Conservation (phyloP, 2,329 filamentous ascomycete species). For the Zymoseptoria ardabiliae region DNA sequence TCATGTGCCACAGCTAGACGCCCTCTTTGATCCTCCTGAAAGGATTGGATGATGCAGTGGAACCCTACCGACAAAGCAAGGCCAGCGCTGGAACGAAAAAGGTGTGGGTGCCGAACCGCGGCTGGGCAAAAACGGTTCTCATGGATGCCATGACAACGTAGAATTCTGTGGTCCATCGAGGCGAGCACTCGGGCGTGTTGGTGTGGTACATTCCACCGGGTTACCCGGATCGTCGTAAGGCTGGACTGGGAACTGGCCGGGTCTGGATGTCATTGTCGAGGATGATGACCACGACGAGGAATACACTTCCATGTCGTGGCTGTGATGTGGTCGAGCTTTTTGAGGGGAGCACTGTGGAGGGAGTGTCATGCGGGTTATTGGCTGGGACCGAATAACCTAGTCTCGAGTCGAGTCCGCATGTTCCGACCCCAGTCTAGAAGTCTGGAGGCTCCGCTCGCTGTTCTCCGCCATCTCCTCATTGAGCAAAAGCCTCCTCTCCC, state of each 20-base stretch:
- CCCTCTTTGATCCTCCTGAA: background rate
- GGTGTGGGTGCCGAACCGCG: background rate
- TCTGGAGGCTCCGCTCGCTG: background rate
- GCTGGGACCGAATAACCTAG: background rate
- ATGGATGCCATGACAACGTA: background rate
- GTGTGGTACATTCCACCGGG: background rate
- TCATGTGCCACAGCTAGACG: background rate
- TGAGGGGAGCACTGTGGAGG: too few species aligned
- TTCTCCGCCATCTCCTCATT: background rate
- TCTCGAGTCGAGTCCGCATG: background rate
- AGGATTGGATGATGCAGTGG: background rate
- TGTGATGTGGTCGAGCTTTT: background rate
- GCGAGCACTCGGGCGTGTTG: background rate
- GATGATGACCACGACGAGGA: background rate
- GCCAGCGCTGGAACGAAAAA: background rate
- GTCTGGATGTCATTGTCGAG: background rate
- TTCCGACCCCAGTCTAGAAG: background rate
- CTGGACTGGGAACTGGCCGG: background rate
- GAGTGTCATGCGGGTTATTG: background rate
- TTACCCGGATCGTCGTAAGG: background rate
- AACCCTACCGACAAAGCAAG: background rate
- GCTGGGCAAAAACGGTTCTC: background rate
- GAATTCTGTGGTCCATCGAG: background rate
- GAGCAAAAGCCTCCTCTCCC: background rate
- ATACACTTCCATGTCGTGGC: background rate